Evolutionary conservation across 257 asterid genomes (phyloP).

Genomic region (Plantago major): DNA sequence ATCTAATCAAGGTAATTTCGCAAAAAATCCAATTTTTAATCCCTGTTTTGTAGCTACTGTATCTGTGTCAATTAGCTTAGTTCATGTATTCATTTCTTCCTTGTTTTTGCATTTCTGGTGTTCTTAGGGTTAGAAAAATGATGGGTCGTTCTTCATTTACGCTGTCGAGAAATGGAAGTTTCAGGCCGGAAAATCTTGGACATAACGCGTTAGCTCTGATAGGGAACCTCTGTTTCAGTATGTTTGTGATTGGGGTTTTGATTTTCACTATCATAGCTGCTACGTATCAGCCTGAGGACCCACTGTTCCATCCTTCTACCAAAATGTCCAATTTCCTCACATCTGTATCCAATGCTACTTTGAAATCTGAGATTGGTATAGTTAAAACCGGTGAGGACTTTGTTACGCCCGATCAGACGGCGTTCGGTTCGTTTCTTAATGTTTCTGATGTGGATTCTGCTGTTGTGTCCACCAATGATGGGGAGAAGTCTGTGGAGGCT

Average conservation of each 20-base stretch:
- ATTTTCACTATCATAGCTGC: conserved; percentile 87
- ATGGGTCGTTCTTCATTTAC: conserved; percentile 41
- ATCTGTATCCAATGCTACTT: no score
- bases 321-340: no score
- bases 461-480: neutral
- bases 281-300: conserved; percentile 85
- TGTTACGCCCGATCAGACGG: conserved; percentile 67
- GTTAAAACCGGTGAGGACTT: conserved; percentile 96
- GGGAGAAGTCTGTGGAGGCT: conserved; percentile 4
- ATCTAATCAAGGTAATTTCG: no score
- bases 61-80: neutral
- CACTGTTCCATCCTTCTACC: no score
- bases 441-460: conserved; percentile 69
- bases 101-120: neutral
- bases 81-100: neutral
- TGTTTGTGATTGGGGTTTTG: conserved; percentile 76
- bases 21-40: no score
- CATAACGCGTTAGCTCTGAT: conserved; percentile 71
- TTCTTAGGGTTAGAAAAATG: conserved; percentile 33
- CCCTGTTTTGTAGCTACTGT: no score
- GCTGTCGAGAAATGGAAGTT: conserved; percentile 49
- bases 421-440: conserved; percentile 60
- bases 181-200: conserved; percentile 80
- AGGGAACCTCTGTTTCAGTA: conserved; percentile 69
- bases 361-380: no score